A percentile compares a stretch with the other conserved stretches of the same genome.
These are phyloP conservation scores for Leonotis leonurus DNA, from an alignment of 257 asterid genomes.

Conservation along the genomic window DNA sequence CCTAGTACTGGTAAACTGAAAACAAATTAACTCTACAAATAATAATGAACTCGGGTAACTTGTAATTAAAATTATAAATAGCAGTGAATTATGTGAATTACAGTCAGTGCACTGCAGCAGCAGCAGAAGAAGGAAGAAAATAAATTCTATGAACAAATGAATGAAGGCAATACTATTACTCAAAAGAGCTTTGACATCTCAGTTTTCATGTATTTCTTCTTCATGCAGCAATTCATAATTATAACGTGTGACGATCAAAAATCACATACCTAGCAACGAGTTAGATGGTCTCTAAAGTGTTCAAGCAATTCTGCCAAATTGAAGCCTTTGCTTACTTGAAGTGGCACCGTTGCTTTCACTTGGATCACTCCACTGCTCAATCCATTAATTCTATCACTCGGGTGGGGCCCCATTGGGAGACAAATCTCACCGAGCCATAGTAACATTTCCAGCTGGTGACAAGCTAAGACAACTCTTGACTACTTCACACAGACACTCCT, in stretches of 20 bases:
- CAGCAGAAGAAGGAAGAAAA: slow-evolving; percentile 17
- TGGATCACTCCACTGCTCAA: no score
- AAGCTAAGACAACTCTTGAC: slow-evolving; percentile 35
- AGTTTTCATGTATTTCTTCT: slow-evolving; percentile 12
- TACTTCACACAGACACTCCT: slow-evolving; percentile 67
- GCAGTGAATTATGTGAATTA: slow-evolving; percentile 12
- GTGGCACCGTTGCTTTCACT: slow-evolving; percentile 17
- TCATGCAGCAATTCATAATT: slow-evolving; percentile 5
- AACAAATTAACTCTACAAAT: no score
- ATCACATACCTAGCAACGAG: slow-evolving; percentile 18
- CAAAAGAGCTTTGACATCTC: not conserved
- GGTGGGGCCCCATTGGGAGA: not conserved
- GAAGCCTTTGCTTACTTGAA: slow-evolving; percentile 35
- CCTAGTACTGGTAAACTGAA: no score
- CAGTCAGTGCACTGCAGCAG: slow-evolving; percentile 16
- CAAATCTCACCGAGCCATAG: slow-evolving; percentile 19
- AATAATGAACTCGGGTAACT: slow-evolving; percentile 13
- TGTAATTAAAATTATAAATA: slow-evolving; percentile 19
- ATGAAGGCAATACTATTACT: slow-evolving; percentile 31
- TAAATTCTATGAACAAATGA: slow-evolving; percentile 49
- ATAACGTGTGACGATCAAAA: slow-evolving; percentile 6
- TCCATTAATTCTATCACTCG: not conserved
- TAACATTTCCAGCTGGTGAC: slow-evolving; percentile 31
- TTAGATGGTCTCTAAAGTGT: slow-evolving; percentile 20
- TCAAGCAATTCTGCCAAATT: slow-evolving; percentile 25